Evolutionary conservation across 75 land plant species (phyloP).

Genomic region (Selaginella tamariscina): DNA sequence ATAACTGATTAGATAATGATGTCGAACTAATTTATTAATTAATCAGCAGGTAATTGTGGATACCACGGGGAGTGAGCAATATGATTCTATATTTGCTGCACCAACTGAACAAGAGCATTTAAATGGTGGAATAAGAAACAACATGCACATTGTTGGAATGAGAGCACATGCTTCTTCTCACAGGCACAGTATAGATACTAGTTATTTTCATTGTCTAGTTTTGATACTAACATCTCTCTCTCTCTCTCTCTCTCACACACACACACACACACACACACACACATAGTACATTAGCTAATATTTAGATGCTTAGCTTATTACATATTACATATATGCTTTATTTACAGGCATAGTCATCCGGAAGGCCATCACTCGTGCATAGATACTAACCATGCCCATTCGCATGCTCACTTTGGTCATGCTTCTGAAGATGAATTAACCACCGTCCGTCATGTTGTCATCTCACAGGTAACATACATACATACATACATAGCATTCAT

Average conservation of each 20-base stretch:
- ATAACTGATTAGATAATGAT: too few relatives aligned
- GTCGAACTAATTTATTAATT: too few relatives aligned
- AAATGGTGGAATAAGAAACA: constrained; percentile 5
- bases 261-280: too few relatives aligned
- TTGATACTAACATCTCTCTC: too few relatives aligned
- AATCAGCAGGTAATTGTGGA: constrained; percentile 1
- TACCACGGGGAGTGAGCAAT: neutral
- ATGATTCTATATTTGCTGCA: neutral
- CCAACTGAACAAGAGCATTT: neutral
- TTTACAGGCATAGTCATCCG: constrained; percentile 54
- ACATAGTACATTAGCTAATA: too few relatives aligned
- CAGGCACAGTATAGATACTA: too few relatives aligned
- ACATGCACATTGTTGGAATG: constrained; percentile 82
- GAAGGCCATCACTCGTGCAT: constrained; percentile 30
- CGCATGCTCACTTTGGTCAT: constrained; percentile 18
- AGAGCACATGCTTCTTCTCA: constrained; percentile 84
- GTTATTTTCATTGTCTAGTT: too few relatives aligned
- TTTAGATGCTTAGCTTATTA: too few relatives aligned
- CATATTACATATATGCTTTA: too few relatives aligned
- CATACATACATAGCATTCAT: neutral
- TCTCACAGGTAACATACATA: constrained; percentile 60
- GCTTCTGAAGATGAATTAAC: constrained; percentile 8
- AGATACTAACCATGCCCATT: constrained; percentile 17
- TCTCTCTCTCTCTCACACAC: too few relatives aligned
- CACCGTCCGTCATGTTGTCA: constrained; percentile 54